phyloP scores from a whole-genome alignment of 179 eudicot genomes.

The Actinidia polygama region DNA sequence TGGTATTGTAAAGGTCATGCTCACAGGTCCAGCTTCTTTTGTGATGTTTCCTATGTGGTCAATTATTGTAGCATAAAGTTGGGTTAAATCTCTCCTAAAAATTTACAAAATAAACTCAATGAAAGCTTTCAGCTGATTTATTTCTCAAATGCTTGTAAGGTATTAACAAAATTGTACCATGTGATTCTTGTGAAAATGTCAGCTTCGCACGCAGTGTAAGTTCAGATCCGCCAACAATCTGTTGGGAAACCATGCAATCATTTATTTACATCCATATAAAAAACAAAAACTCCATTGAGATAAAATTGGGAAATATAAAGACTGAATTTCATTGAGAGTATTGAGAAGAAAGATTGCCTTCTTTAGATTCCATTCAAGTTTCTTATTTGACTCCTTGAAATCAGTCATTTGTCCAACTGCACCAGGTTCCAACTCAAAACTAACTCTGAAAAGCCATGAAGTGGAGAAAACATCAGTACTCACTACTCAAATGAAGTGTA shows the following conservation, averaged over 20 bases:
- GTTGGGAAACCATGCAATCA: slow-evolving; percentile 34
- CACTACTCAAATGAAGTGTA: background rate
- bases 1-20: slow-evolving; percentile 96
- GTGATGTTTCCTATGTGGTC: slow-evolving; percentile 71
- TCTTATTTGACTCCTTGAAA: slow-evolving; percentile 88
- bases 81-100: slow-evolving; percentile 2
- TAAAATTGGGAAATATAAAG: background rate
- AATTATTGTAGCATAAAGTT: background rate
- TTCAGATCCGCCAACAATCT: slow-evolving; percentile 97
- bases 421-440: slow-evolving; percentile 88
- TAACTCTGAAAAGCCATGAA: slow-evolving; percentile 52
- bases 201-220: slow-evolving; percentile 92
- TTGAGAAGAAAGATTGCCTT: slow-evolving; percentile 50
- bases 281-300: background rate
- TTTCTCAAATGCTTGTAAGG: background rate
- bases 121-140: slow-evolving; percentile 9
- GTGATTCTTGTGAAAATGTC: slow-evolving; percentile 86
- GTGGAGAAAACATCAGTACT: background rate
- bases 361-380: slow-evolving; percentile 78
- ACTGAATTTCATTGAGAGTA: background rate
- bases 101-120: background rate
- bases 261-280: background rate
- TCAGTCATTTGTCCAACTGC: slow-evolving; percentile 86
- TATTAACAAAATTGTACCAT: slow-evolving; percentile 53
- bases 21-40: slow-evolving; percentile 98